phyloP scores from a whole-genome alignment of 495 filamentous ascomycete genomes.

The Terfezia boudieri region DNA sequence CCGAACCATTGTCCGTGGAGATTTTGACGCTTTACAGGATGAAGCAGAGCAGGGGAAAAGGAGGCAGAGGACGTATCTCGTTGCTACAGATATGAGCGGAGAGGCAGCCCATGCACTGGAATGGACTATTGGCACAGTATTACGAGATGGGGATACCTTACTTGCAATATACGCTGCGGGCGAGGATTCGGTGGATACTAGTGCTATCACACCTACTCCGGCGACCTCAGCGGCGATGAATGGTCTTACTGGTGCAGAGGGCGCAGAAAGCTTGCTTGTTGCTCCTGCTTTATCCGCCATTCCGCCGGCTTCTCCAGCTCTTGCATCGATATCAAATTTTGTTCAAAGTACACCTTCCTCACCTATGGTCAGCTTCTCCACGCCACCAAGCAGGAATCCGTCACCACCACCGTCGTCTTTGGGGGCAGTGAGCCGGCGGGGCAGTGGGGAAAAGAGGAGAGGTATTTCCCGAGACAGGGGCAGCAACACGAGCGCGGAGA shows the following conservation, averaged over 20 bases:
- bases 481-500: conserved; percentile 7
- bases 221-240: conserved; percentile 16
- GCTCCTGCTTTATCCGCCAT: conserved; percentile 2
- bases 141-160: conserved; percentile 83
- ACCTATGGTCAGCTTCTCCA: conserved; percentile 2
- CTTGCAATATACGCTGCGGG: conserved; percentile 78
- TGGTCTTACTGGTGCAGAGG: conserved; percentile 17
- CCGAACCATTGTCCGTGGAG: conserved; percentile 70
- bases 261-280: conserved; percentile 12
- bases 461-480: conserved; percentile 11
- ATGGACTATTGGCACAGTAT: conserved; percentile 91
- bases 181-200: conserved; percentile 41
- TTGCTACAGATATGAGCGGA: conserved; percentile 78
- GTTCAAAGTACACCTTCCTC: not conserved
- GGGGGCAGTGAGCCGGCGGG: conserved; percentile 14
- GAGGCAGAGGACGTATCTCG: conserved; percentile 65
- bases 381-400: conserved; percentile 19
- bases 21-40: conserved; percentile 48
- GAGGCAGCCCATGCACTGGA: conserved; percentile 87
- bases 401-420: conserved; percentile 22
- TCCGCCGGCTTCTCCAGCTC: conserved; percentile 1
- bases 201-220: not conserved
- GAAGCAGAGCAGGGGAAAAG: conserved; percentile 54
- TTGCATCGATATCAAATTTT: not conserved
- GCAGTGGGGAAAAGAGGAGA: conserved; percentile 12